Evolutionary conservation across 192 early-diverging fungal species (phyloP), one percentile per base, ranked within the genome.

Genomic region (Gigaspora rosea): DNA sequence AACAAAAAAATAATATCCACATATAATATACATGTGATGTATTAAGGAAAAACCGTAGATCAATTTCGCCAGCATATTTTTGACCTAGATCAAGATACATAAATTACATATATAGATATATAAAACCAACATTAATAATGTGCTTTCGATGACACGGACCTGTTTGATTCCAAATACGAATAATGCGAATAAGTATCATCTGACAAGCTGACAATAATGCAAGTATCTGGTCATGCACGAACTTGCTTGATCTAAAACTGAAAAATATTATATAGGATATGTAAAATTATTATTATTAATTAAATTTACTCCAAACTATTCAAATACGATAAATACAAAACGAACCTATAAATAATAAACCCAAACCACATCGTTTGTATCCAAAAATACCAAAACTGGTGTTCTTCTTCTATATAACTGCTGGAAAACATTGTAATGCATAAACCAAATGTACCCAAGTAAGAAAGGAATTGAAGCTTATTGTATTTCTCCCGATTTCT

Each of bases 371-470:
- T 80, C 3, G 90, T 92, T 67, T 91, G 90, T n/a, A 84, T 80
- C 83, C 89, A 89, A 79, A 87, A 93, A 77, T 90, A 90, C 92
- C 91, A 94, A 72, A 88, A 90, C 62, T 88, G 86, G 68, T 90
- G 89, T 77, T 94, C 92, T 63, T 94, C 91, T 78, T 94, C 92
- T 5, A 94, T 86, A 80, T 89, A 86, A 57, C 91, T 92, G 47
- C 89, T 92, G 8, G 91, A 86, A 79, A 85, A 85, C 56, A 90
- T 64, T 0, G 88, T 85, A n/a, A 87, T 15, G 47, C 87, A 63
- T 56, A 92, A 92, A 9, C 84, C 84, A 8, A 77, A 48, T 52
- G 85, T 59, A 48, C 87, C 79, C 41, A 83, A 52, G 0, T 73
- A 67, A 2, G 72, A 76, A 46, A 82, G 48, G 32, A 11, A 36